These are phyloP conservation scores for Thielaviopsis populi DNA, from an alignment of 2,329 filamentous ascomycete species.

Conservation along the genomic window DNA sequence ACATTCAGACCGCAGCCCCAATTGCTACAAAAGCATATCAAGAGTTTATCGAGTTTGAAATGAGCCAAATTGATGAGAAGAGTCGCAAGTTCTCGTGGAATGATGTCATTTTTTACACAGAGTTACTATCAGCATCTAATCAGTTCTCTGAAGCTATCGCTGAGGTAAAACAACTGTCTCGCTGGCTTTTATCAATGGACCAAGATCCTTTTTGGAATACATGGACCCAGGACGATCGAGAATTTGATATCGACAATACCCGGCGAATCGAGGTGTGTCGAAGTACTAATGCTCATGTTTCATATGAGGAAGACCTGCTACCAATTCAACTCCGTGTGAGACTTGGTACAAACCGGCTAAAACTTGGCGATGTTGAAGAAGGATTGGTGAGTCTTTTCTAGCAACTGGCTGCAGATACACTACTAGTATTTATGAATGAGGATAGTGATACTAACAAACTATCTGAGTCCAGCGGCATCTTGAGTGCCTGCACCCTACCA, in stretches of 20 bases:
- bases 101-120: conserved; percentile 71
- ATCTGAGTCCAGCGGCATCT: conserved; percentile 36
- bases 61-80: conserved; percentile 25
- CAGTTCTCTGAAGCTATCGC: conserved; percentile 50
- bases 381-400: conserved; percentile 46
- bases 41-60: conserved; percentile 28
- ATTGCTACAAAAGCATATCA: conserved; percentile 36
- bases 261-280: conserved; percentile 48
- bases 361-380: conserved; percentile 52
- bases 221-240: conserved; percentile 59
- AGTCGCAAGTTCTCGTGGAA: conserved; percentile 49
- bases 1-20: conserved; percentile 26
- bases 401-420: too few relatives aligned
- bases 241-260: conserved; percentile 66
- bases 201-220: conserved; percentile 66
- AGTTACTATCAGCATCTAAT: conserved; percentile 54
- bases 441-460: conserved; percentile 7
- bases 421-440: not conserved
- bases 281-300: conserved; percentile 42
- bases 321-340: conserved; percentile 74
- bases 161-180: conserved; percentile 54
- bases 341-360: conserved; percentile 68
- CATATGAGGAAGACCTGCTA: conserved; percentile 48
- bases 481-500: conserved; percentile 51
- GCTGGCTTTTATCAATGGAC: conserved; percentile 68